Evolutionary conservation across 2,329 filamentous ascomycete species (phyloP), one percentile per base, ranked within the genome.

Genomic region (Pyrenophora graminea): DNA sequence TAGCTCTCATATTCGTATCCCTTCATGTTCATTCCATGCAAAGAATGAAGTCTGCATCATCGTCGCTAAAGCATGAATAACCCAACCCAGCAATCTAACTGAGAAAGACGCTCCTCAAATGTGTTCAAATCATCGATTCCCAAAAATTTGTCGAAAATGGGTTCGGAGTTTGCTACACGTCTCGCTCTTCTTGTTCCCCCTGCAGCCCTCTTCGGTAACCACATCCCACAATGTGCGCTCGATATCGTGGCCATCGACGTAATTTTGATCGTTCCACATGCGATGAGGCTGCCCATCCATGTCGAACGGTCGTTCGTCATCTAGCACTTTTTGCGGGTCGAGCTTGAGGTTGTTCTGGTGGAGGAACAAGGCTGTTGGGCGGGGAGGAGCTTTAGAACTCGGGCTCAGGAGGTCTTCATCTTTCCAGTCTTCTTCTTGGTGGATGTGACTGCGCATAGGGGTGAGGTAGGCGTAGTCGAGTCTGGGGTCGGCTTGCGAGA

Each of bases 161-260:
- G 33, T 43, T 15, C 31, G 39, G 0, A 67, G 13, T 15, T 43
- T 36, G 18, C 36, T 51, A 36, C 64, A 68, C 17, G 37, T 38
- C 21, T 56, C 54, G 9, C 40, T 48, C 32, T 15, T 44, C 1
- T 23, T 18, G 18, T 61, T 40, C 6, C 31, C 39, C 40, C 60
- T 61, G 45, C 66, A 69, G 2, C 57, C 62, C 25, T 64, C 62
- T 17, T 63, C 56, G 3, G 45, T 30, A 6, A 68, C 38, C 4
- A 56, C 58, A 10, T 63, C 59, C 65, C 65, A 69, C 25, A 67
- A 4, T n/a, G 49, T 33, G 32, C 48, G 49, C 48, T 69, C 66
- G n/a, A 65, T 45, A 37, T 69, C 65, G 23, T 55, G 61, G 7
- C 61, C 65, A 34, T 58, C 41, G 43, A 56, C 48, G 2, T 55